A percentile compares a stretch with the other conserved stretches of the same genome.
Evolutionary conservation across 805 yeast species (phyloP).

Genomic region (Brettanomyces anomalus): DNA sequence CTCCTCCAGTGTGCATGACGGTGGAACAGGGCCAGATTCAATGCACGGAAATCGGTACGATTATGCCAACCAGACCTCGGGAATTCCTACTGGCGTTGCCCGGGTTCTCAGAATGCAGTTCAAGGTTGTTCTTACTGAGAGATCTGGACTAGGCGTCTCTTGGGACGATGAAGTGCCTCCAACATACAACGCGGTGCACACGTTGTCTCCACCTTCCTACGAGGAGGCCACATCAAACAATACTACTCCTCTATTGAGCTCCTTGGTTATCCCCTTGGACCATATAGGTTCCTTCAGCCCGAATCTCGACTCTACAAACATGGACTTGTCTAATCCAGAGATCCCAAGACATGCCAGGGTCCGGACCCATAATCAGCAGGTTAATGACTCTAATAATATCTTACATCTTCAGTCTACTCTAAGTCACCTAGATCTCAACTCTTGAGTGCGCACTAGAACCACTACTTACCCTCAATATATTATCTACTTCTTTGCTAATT

Average conservation of each 20-base stretch:
- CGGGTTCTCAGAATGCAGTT: conserved; percentile 93
- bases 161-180: conserved; percentile 99
- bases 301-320: background rate
- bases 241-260: conserved; percentile 11
- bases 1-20: conserved; percentile 9
- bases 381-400: too few relatives aligned
- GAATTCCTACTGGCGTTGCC: conserved; percentile 91
- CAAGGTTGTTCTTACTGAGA: conserved; percentile 69
- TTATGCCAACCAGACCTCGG: conserved; percentile 30
- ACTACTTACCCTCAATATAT: too few relatives aligned
- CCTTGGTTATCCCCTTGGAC: conserved; percentile 17
- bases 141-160: conserved; percentile 92
- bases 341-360: conserved; percentile 8
- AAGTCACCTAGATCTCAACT: too few relatives aligned
- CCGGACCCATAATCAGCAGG: conserved; percentile 1
- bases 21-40: conserved; percentile 25
- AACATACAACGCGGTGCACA: conserved; percentile 74
- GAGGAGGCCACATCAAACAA: conserved; percentile 22
- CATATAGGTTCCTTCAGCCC: background rate
- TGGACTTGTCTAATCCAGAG: background rate
- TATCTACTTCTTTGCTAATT: too few relatives aligned
- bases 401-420: too few relatives aligned
- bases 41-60: conserved; percentile 20
- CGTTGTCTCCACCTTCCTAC: conserved; percentile 84
- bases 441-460: too few relatives aligned